Conservation (phyloP, 768 basidiomycete genomes). For the Termitomyces eurrhizus region DNA sequence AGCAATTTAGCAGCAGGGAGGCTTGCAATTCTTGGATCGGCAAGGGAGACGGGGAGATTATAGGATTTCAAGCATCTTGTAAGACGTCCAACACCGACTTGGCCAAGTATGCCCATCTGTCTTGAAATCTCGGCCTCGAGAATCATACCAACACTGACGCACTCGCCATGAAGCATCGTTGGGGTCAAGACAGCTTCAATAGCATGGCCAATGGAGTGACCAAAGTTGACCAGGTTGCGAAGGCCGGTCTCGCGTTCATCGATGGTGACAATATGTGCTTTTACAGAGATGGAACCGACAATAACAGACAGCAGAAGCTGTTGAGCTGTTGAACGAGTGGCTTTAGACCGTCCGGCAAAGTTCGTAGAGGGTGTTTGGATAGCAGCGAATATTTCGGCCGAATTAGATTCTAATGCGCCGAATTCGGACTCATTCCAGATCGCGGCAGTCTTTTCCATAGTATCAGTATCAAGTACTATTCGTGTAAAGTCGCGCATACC, state of each 20-base stretch:
- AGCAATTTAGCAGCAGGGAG: constrained; percentile 70
- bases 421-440: constrained; percentile 96
- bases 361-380: constrained; percentile 68
- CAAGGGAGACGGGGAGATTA: constrained; percentile 80
- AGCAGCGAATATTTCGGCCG: constrained; percentile 81
- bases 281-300: constrained; percentile 89
- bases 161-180: constrained; percentile 93
- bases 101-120: constrained; percentile 80
- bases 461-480: background rate
- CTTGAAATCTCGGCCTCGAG: constrained; percentile 94
- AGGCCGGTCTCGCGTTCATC: constrained; percentile 97
- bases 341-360: constrained; percentile 51
- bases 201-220: constrained; percentile 97
- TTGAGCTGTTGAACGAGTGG: constrained; percentile 71
- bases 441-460: constrained; percentile 79
- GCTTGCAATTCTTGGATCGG: constrained; percentile 72
- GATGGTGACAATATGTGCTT: constrained; percentile 94
- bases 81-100: constrained; percentile 90
- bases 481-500: constrained; percentile 39
- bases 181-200: constrained; percentile 96
- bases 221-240: constrained; percentile 98
- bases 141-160: constrained; percentile 93
- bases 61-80: constrained; percentile 86
- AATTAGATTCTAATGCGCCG: constrained; percentile 78
- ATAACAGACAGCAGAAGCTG: constrained; percentile 88